phyloP scores from a whole-genome alignment of 1,284 basidiomycete species.

The Amylostereum chailletii region DNA sequence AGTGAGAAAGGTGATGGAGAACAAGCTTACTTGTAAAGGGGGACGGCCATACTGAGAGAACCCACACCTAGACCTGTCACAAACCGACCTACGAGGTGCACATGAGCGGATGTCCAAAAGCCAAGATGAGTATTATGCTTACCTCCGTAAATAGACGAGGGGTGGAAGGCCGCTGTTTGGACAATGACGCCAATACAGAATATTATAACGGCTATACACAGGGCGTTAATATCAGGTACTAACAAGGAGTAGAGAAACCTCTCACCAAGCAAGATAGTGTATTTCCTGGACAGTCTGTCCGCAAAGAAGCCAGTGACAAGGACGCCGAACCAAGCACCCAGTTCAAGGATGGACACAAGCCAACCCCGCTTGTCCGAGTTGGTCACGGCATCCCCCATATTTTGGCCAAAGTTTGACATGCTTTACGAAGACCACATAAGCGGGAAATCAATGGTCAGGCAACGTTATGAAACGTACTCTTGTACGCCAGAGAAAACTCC shows the following conservation, averaged over 20 bases:
- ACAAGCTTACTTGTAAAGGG: constrained; percentile 56
- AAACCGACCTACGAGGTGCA: constrained; percentile 43
- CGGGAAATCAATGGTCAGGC: not conserved
- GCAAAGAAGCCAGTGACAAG: constrained; percentile 59
- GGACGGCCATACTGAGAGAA: constrained; percentile 67
- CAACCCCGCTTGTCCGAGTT: constrained; percentile 52
- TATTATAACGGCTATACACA: constrained; percentile 42
- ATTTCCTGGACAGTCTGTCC: constrained; percentile 66
- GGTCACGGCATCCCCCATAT: constrained; percentile 46
- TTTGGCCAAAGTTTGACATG: constrained; percentile 27
- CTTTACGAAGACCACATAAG: constrained; percentile 32
- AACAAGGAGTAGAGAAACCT: constrained; percentile 2
- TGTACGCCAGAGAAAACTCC: constrained; percentile 71
- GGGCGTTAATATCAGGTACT: not conserved
- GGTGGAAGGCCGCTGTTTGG: constrained; percentile 46
- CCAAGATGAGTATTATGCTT: constrained; percentile 13
- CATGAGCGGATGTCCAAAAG: not conserved
- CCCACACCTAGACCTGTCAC: constrained; percentile 73
- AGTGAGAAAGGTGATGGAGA: constrained; percentile 11
- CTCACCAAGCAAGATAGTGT: constrained; percentile 57
- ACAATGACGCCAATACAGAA: constrained; percentile 67
- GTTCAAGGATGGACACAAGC: constrained; percentile 61
- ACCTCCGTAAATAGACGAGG: constrained; percentile 59
- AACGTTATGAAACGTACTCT: constrained; percentile 24
- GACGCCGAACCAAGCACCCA: constrained; percentile 70